These are phyloP conservation scores for Schizochytrium sp. DNA, from an alignment of 108 stramenopile genomes.

Conservation along the genomic window DNA sequence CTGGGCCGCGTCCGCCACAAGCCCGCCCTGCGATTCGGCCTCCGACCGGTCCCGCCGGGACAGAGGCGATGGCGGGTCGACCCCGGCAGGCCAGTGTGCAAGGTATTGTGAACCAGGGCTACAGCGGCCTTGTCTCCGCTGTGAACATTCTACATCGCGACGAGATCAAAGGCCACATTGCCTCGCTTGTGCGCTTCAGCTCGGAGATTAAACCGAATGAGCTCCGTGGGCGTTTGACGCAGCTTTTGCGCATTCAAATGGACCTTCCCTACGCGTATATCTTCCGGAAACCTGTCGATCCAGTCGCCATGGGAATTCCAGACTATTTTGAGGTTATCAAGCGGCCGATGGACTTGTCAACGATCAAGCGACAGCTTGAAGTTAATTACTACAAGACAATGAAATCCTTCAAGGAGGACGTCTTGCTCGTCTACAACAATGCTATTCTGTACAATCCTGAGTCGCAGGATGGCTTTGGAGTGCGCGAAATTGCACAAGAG, in stretches of 20 bases:
- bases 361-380: slow-evolving; percentile 14
- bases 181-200: neutral
- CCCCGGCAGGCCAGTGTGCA: neutral
- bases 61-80: neutral
- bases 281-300: slow-evolving; percentile 37
- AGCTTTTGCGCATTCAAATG: neutral
- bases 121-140: neutral
- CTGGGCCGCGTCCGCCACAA: neutral
- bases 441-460: slow-evolving; percentile 34
- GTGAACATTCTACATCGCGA: neutral
- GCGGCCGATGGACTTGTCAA: slow-evolving; percentile 49
- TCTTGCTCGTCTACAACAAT: neutral
- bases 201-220: neutral
- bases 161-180: neutral
- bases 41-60: neutral
- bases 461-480: neutral
- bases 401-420: neutral
- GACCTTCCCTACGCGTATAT: slow-evolving; percentile 14
- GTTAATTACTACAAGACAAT: neutral
- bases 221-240: neutral
- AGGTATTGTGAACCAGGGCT: neutral
- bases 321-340: slow-evolving; percentile 35
- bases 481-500: neutral
- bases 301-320: slow-evolving; percentile 26
- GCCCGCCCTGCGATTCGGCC: neutral